A percentile compares a stretch with the other conserved stretches of the same genome.
phyloP scores from a whole-genome alignment of 1,284 basidiomycete species.

The Pseudozyma sp. region DNA sequence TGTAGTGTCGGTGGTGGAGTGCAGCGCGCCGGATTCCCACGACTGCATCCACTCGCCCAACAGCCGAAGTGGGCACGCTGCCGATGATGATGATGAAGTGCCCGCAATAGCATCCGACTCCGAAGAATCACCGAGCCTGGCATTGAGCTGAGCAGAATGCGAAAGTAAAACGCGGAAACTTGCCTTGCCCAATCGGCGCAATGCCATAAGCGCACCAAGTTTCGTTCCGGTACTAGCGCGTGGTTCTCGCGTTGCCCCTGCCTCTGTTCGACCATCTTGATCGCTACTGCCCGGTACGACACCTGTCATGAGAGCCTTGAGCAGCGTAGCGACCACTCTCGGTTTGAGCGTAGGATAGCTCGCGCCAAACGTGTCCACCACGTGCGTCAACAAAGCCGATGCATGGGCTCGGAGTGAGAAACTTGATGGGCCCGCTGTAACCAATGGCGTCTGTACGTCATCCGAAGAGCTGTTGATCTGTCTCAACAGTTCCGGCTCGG shows the following conservation, averaged over 20 bases:
- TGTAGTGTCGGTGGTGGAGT: constrained; percentile 5
- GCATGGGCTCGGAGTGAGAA: constrained; percentile 56
- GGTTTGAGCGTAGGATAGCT: constrained; percentile 84
- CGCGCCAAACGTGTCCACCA: constrained; percentile 76
- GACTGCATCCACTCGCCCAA: constrained; percentile 54
- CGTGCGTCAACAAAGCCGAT: constrained; percentile 79
- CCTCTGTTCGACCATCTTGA: constrained; percentile 30
- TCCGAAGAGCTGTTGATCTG: constrained; percentile 16
- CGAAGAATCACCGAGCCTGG: constrained; percentile 25
- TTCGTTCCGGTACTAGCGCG: constrained; percentile 56
- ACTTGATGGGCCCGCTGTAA: constrained; percentile 35
- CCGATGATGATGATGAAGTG: constrained; percentile 5
- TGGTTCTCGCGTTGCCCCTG: constrained; percentile 23
- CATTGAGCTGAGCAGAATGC: constrained; percentile 28
- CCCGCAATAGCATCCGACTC: constrained; percentile 14
- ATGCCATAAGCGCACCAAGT: constrained; percentile 63
- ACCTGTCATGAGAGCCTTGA: constrained; percentile 81
- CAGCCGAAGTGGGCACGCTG: constrained; percentile 35
- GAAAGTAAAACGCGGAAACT: constrained; percentile 60
- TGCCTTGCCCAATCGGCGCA: constrained; percentile 59
- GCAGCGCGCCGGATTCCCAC: constrained; percentile 37
- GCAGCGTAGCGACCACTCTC: constrained; percentile 90
- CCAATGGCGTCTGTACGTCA: constrained; percentile 32
- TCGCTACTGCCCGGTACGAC: constrained; percentile 30
- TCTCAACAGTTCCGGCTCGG: constrained; percentile 52